Evolutionary conservation across 2,329 filamentous ascomycete species (phyloP).

Genomic region (Cytospora leucostoma): DNA sequence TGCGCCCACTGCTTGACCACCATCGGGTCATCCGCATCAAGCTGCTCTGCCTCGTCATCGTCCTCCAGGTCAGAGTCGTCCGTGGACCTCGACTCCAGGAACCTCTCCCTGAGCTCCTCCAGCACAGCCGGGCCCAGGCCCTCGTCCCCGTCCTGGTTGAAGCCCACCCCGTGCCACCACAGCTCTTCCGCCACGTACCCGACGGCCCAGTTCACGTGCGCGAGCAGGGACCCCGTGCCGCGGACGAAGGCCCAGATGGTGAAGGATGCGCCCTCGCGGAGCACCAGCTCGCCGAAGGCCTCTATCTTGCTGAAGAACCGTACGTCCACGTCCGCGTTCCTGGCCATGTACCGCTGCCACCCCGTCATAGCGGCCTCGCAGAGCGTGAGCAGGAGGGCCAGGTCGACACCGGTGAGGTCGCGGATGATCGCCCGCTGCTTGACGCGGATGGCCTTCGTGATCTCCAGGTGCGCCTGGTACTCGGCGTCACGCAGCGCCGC

Average conservation of each 20-base stretch:
- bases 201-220: neutral
- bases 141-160: neutral
- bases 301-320: constrained; percentile 5
- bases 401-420: constrained; percentile 1
- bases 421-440: constrained; percentile 5
- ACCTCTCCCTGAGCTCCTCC: constrained; percentile 17
- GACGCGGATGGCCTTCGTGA: neutral
- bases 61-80: neutral
- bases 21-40: neutral
- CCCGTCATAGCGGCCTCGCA: constrained; percentile 12
- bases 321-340: neutral
- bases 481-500: constrained; percentile 7
- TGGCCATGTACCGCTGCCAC: constrained; percentile 4
- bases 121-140: constrained; percentile 20
- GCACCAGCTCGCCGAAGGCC: constrained; percentile 24
- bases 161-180: constrained; percentile 9
- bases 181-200: constrained; percentile 12
- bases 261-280: constrained; percentile 18
- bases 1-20: constrained; percentile 14
- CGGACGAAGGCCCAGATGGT: constrained; percentile 24
- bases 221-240: constrained; percentile 5
- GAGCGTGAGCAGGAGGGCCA: constrained; percentile 15
- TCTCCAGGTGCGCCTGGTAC: neutral
- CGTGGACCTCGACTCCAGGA: neutral
- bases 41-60: neutral